phyloP scores from a whole-genome alignment of 768 basidiomycete genomes.

The Kwoniella dejecticola region DNA sequence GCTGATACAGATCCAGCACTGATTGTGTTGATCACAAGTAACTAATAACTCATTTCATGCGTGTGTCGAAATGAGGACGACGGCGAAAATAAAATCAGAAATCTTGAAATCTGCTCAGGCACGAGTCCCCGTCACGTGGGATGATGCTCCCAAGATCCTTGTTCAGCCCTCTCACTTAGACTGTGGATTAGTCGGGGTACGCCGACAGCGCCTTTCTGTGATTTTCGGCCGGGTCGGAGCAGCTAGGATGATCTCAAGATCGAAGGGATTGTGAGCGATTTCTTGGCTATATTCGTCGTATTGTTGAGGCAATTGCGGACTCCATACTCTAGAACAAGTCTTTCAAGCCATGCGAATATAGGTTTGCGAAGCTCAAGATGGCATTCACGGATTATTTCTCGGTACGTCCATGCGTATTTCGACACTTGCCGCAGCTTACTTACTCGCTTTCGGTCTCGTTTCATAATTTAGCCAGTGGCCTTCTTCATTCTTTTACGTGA shows the following conservation, averaged over 20 bases:
- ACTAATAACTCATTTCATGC: not conserved
- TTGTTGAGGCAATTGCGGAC: not conserved
- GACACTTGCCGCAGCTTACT: not conserved
- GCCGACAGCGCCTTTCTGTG: not conserved
- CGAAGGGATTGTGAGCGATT: not conserved
- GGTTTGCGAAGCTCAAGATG: slow-evolving; percentile 3
- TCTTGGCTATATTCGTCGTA: not conserved
- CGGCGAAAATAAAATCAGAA: not conserved
- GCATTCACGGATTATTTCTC: slow-evolving; percentile 29
- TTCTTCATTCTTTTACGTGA: slow-evolving; percentile 68
- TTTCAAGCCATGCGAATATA: not conserved
- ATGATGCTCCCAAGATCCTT: too few relatives aligned
- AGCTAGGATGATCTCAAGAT: not conserved
- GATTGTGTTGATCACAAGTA: not conserved
- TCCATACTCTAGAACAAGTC: not conserved
- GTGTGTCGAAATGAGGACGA: not conserved
- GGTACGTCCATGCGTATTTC: slow-evolving; percentile 1
- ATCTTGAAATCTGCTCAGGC: slow-evolving; percentile 1
- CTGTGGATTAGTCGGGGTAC: not conserved
- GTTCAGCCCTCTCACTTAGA: too few relatives aligned
- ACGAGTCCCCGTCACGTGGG: not conserved
- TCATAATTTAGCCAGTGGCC: slow-evolving; percentile 35
- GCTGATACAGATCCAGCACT: not conserved
- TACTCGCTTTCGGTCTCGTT: too few relatives aligned
- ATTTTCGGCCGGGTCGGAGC: not conserved